Conservation (phyloP, 2,329 filamentous ascomycete species). For the Colletotrichum zoysiae region DNA sequence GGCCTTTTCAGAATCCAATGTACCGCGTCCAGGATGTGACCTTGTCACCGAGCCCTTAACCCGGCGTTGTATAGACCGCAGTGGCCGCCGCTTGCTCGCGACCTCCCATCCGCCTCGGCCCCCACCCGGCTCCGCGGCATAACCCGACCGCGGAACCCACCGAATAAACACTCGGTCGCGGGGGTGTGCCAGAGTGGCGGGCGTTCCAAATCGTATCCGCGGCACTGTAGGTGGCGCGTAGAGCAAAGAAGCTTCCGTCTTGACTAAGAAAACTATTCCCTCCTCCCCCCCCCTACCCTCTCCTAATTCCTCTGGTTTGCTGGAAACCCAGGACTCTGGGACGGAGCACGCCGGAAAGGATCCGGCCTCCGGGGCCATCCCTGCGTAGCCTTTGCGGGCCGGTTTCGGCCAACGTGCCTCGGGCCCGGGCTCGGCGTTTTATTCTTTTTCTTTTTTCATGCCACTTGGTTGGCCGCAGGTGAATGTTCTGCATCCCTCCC, state of each 20-base stretch:
- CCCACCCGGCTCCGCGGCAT: background rate
- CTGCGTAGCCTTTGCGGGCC: background rate
- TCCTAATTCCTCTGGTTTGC: background rate
- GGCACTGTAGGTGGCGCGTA: background rate
- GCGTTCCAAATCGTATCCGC: background rate
- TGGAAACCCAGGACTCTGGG: background rate
- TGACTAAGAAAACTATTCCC: background rate
- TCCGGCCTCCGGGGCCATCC: background rate
- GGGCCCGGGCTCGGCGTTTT: background rate
- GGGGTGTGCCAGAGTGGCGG: background rate
- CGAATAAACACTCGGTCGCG: background rate
- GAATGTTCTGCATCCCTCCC: background rate
- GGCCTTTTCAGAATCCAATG: background rate
- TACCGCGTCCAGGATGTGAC: background rate
- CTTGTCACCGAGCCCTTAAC: background rate
- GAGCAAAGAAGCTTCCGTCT: background rate
- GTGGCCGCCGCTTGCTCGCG: background rate
- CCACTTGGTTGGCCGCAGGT: background rate
- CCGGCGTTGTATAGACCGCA: background rate
- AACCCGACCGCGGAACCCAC: background rate
- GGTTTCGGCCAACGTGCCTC: background rate
- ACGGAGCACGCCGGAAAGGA: background rate
- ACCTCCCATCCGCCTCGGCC: background rate
- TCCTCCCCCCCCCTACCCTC: too few species aligned
- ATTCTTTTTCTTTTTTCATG: background rate